Base-by-base conservation (phyloP, 805 yeast genomes). In the Spathaspora boniae region DNA sequence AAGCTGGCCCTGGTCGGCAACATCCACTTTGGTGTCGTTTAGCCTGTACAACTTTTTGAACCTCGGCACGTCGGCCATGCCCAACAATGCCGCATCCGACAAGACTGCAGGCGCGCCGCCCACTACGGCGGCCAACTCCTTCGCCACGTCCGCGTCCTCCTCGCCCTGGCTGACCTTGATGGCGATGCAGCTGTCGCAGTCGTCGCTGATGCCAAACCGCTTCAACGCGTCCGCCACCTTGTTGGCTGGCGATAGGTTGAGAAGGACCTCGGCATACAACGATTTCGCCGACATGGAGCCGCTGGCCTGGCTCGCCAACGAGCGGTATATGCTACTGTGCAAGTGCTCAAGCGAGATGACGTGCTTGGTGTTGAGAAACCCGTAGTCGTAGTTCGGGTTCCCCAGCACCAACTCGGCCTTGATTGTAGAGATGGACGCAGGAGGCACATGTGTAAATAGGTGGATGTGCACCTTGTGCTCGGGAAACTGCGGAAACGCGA, bases 141-240 rank as follows among this genome's bases (percentile, higher is more conserved):
- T 15, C 5, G 20, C 12, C 4, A 27, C 4, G 1, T 42, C 43
- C n/a, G 43, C 53, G 2, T 31, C 40, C 0, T 34, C 38, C 6
- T 22, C 37, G 9, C 57, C 55, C 16, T 16, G 12, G 17, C 63
- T 28, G 2, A 82, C 65, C 42, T 75, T 76, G n/a, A 83, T 51
- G 8, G 72, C 76, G 4, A 82, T 50, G 5, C 84, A 38, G 17
- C 65, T 62, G 0, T 50, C 50, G 3, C 76, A 57, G 3, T 62
- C 60, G 21, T 70, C 72, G 34, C 77, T 74, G 12, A 86, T 68
- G 8, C 95, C 95, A 58, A 84, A 83, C 46, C 74, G 68, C 43
- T 71, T 75, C 43, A 86, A 64, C 1, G 87, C 81, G 40, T 86
- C 93, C 64, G 76, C 70, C 26, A 82, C 80, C 51, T 82, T 84